A percentile compares a stretch with the other conserved stretches of the same genome.
Evolutionary conservation across 495 filamentous ascomycete species (phyloP).

Genomic region (Aspergillus homomorphus): DNA sequence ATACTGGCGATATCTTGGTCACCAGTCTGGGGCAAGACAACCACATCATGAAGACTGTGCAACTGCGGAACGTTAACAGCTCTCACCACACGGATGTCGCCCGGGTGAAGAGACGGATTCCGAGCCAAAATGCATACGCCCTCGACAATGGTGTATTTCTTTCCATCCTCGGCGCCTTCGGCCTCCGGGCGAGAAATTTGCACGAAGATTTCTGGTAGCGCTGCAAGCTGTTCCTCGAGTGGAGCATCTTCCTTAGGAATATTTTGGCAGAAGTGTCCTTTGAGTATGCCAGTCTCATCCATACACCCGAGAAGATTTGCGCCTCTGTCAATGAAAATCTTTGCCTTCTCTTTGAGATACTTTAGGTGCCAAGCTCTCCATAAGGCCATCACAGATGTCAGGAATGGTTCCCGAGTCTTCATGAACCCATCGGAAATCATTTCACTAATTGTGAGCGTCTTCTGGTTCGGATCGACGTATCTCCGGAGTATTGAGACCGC

Average conservation of each 20-base stretch:
- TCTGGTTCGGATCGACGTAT: slow-evolving; percentile 83
- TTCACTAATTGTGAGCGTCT: slow-evolving; percentile 65
- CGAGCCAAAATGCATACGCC: slow-evolving; percentile 82
- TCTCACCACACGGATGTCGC: slow-evolving; percentile 83
- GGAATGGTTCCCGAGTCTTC: slow-evolving; percentile 71
- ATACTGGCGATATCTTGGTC: slow-evolving; percentile 85
- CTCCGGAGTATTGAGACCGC: slow-evolving; percentile 66
- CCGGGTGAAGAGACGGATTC: slow-evolving; percentile 92
- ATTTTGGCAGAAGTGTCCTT: slow-evolving; percentile 57
- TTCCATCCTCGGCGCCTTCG: slow-evolving; percentile 28
- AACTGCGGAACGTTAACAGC: slow-evolving; percentile 76
- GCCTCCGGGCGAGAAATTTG: slow-evolving; percentile 58
- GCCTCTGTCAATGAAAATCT: slow-evolving; percentile 74
- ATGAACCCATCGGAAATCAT: slow-evolving; percentile 84
- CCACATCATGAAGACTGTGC: slow-evolving; percentile 73
- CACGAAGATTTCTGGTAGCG: slow-evolving; percentile 83
- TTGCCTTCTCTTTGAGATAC: slow-evolving; percentile 87
- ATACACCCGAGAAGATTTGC: slow-evolving; percentile 87
- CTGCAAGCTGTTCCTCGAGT: slow-evolving; percentile 36
- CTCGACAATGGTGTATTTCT: slow-evolving; percentile 61
- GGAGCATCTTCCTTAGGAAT: slow-evolving; percentile 23
- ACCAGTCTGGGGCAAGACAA: slow-evolving; percentile 81
- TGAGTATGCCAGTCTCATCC: slow-evolving; percentile 75
- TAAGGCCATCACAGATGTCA: slow-evolving; percentile 66
- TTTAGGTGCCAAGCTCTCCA: slow-evolving; percentile 85